Conservation (phyloP, 2,329 filamentous ascomycete genomes). For the Blastomyces gilchristii region DNA sequence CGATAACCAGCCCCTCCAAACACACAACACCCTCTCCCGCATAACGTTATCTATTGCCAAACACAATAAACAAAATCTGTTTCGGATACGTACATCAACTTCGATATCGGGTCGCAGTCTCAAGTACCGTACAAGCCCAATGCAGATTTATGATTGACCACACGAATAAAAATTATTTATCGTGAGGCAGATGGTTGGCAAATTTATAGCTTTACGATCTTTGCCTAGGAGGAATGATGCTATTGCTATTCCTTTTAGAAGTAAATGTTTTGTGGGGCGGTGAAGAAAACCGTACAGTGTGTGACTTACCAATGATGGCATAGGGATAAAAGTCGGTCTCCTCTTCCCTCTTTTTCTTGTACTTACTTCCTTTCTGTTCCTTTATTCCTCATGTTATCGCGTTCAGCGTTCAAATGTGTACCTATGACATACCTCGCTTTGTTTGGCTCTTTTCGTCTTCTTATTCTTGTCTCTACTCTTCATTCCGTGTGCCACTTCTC, state of each 20-base stretch:
- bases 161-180: not conserved
- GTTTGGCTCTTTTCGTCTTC: no score
- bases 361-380: no score
- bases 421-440: no score
- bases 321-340: no score
- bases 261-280: no score
- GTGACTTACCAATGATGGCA: no score
- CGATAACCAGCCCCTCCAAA: not conserved
- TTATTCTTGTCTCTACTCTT: no score
- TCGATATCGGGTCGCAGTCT: not conserved
- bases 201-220: not conserved
- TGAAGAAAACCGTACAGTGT: no score
- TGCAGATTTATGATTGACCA: not conserved
- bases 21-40: not conserved
- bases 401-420: no score
- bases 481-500: no score
- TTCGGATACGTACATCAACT: not conserved
- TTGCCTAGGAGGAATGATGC: not conserved
- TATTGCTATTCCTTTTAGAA: not conserved
- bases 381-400: no score
- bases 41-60: not conserved
- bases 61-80: not conserved
- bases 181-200: not conserved
- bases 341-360: no score
- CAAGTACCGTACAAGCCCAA: not conserved